These are phyloP conservation scores for Leishmania mexicana DNA, from an alignment of 208 protist genomes.

Conservation along the genomic window DNA sequence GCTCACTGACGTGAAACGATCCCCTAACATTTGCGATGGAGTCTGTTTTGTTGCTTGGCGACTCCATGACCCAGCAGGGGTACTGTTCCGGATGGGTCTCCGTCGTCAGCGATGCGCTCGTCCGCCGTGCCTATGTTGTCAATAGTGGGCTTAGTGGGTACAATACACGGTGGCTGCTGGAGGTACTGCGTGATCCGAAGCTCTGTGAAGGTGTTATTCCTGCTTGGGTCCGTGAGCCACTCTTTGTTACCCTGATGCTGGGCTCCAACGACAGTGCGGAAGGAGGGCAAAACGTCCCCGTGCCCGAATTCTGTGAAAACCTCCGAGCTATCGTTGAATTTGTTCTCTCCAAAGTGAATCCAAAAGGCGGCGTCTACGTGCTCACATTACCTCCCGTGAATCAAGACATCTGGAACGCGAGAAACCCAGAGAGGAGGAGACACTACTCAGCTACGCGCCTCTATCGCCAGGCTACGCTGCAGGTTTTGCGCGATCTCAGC, in stretches of 20 bases:
- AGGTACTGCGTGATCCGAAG: conserved; percentile 32
- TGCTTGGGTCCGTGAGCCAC: conserved; percentile 19
- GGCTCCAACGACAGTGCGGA: conserved; percentile 45
- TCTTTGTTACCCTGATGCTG: conserved; percentile 60
- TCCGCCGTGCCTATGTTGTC: conserved; percentile 51
- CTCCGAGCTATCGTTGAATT: conserved; percentile 38
- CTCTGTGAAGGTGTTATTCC: conserved; percentile 30
- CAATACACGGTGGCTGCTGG: conserved; percentile 57
- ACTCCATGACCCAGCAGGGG: conserved; percentile 58
- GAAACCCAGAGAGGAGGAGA: neutral
- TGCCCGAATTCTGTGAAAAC: conserved; percentile 41
- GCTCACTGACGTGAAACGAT: neutral
- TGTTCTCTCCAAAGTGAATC: conserved; percentile 27
- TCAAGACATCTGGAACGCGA: conserved; percentile 23
- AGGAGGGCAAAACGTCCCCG: conserved; percentile 29
- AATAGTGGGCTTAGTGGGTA: conserved; percentile 71
- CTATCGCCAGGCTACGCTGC: conserved; percentile 38
- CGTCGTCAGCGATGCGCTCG: conserved; percentile 40
- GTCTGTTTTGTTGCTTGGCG: conserved; percentile 47
- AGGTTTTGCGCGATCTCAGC: conserved; percentile 21
- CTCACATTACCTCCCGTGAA: conserved; percentile 46
- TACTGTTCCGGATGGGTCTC: conserved; percentile 50
- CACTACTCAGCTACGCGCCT: conserved; percentile 17
- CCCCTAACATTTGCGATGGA: conserved; percentile 15
- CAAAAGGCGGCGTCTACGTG: conserved; percentile 50